Base-by-base conservation (phyloP, 192 early-diverging fungal species). In the Coemansia furcata region DNA sequence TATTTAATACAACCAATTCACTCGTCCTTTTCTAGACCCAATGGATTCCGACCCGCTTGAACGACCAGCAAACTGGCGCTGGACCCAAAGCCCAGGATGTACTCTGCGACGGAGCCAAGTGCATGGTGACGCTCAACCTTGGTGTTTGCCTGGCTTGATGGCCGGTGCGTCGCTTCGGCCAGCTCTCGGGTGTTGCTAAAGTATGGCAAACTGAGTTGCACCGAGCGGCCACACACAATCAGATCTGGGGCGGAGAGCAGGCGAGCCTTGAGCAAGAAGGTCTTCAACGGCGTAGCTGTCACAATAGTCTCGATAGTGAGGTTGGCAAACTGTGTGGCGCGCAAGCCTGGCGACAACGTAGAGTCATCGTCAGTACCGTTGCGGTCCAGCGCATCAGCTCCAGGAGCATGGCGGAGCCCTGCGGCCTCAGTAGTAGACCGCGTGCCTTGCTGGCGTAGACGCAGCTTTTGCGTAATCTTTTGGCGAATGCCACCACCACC, bases 1-100 rank as follows among this genome's bases (percentile, higher is more conserved):
- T 30, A 54, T 54, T 29, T 37, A 38, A 17, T 60, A 19, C 37
- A 37, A 37, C n/a, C 15, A 60, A 12, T 36, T 36, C n/a, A 62
- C 61, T 62, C 21, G 19, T 60, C 38, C 59, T 60, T 60, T 5
- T 58, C 55, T 0, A 62, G 5, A 6, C 67, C 64, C 29, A 68
- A 44, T n/a, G 58, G 26, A 7, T 66, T 58, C 35, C 60, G 63
- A 62, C 67, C 54, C 1, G 69, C 72, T 65, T 86, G 85, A 26
- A 84, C 59, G 3, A 86, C 85, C 29, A 86, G 66, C 10, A 86
- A 29, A 52, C 85, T 84, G 52, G 83, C 82, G 29, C 54, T 69
- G 26, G 72, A 63, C 7, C 83, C 83, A n/a, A 68, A 73, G 17
- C 73, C 76, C 10, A 84, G 60, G 30, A 84, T 36, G n/a, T 74